Conservation (phyloP, 352 stramenopile genomes). For the Phytopythium vexans region DNA sequence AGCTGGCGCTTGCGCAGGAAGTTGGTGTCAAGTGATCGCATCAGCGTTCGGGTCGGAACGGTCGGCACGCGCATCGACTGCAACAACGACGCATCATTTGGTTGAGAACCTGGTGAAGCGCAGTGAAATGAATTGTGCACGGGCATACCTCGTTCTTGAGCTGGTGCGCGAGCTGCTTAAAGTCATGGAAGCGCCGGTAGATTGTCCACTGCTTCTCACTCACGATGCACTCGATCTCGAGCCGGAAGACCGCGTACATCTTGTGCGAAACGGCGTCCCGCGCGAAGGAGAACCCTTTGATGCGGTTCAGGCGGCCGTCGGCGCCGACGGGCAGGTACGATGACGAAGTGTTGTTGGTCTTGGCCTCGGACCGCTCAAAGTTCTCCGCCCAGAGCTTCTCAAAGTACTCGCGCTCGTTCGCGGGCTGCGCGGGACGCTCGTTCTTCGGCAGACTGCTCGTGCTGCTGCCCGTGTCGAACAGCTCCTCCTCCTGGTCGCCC, state of each 20-base stretch:
- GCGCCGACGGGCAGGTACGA: conserved; percentile 66
- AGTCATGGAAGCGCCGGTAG: conserved; percentile 84
- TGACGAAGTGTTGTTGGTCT: conserved; percentile 52
- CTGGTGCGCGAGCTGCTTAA: conserved; percentile 80
- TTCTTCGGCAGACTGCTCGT: conserved; percentile 58
- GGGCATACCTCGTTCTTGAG: conserved; percentile 55
- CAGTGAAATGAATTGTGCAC: not conserved
- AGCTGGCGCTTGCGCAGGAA: conserved; percentile 84
- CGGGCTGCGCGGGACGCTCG: conserved; percentile 64
- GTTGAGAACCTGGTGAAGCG: not conserved
- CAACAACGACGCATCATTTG: not conserved
- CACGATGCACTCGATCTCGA: conserved; percentile 84
- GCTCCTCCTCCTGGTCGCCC: conserved; percentile 27
- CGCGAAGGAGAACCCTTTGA: conserved; percentile 79
- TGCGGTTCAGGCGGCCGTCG: conserved; percentile 68
- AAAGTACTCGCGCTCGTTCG: conserved; percentile 80
- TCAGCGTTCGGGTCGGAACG: conserved; percentile 74
- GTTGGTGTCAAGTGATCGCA: conserved; percentile 75
- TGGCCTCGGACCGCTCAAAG: conserved; percentile 77
- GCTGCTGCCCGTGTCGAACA: conserved; percentile 14
- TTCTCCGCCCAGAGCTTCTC: conserved; percentile 79
- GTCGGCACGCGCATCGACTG: conserved; percentile 69
- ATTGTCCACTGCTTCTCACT: conserved; percentile 88
- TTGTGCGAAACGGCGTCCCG: conserved; percentile 58
- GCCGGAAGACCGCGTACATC: conserved; percentile 79